A percentile compares a stretch with the other conserved stretches of the same genome.
Evolutionary conservation across 1,284 basidiomycete genomes (phyloP).

Genomic region (Austroboletus niveus): DNA sequence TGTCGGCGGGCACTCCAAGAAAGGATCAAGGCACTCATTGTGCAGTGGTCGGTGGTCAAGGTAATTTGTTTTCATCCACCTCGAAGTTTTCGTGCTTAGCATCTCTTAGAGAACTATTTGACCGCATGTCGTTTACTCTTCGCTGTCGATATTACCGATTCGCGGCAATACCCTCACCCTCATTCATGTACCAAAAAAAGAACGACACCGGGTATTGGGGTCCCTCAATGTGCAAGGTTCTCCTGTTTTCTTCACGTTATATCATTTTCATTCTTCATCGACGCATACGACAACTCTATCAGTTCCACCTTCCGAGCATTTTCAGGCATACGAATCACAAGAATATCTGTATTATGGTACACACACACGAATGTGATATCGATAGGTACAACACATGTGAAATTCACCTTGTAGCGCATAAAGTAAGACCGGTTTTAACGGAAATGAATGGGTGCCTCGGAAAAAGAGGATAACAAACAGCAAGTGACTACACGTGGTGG

Average conservation of each 20-base stretch:
- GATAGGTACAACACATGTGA: constrained; percentile 9
- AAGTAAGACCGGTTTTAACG: not conserved
- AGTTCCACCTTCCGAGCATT: not conserved
- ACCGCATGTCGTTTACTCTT: not conserved
- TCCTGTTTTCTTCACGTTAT: constrained; percentile 1
- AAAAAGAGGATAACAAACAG: not conserved
- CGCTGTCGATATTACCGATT: not conserved
- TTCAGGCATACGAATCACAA: constrained; percentile 1
- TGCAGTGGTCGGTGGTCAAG: constrained; percentile 78
- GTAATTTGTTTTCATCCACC: constrained; percentile 34
- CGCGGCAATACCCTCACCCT: constrained; percentile 9
- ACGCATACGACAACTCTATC: constrained; percentile 1
- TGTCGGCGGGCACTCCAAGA: constrained; percentile 61
- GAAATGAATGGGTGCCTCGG: not conserved
- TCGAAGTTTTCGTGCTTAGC: constrained; percentile 10
- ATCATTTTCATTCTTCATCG: not conserved
- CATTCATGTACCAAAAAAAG: not conserved
- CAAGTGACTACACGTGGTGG: not conserved
- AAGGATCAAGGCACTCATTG: constrained; percentile 63
- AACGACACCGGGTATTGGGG: not conserved
- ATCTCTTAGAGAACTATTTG: constrained; percentile 33
- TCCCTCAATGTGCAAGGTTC: constrained; percentile 1
- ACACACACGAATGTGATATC: constrained; percentile 12
- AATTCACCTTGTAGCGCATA: not conserved
- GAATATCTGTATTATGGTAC: constrained; percentile 9